Base-by-base conservation (phyloP, 2,329 filamentous ascomycete genomes). In the Fusarium avenaceum region DNA sequence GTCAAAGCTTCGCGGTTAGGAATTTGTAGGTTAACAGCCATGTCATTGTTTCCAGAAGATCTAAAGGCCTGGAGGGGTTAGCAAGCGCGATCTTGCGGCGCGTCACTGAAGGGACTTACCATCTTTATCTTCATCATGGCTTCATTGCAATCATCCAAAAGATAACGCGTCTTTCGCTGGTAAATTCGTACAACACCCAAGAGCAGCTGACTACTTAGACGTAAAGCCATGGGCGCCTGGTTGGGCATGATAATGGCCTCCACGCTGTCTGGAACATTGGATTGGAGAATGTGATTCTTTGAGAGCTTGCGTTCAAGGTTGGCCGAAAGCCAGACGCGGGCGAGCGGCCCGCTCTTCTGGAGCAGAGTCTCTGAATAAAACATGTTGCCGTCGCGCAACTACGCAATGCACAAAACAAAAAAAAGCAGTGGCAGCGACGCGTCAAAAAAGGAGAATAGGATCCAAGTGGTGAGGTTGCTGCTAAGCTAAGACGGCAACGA, bases 231-330 rank as follows among this genome's bases (percentile, higher is more conserved):
- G 30, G 96, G 96, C 42, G 95, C 96, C 81, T 97, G 93, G 69
- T 91, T 92, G 48, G 93, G 93, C 61, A 92, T 93, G 71, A 98
- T 96, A 79, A 99, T 99, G 72, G 94, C 93, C 79, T 93, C 92
- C 70, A 99, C 94, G 80, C 94, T 97, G 82, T 94, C 93, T 75
- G 95, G 92, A 73, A 99, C 92, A 82, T 97, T 96, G 62, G 94
- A 95, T 78, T 97, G 93, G 69, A 99, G 80, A 72, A 98, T 96
- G 76, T 97, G 94, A 68, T 93, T 94, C 83, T 99, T 99, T 73
- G 94, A 97, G 63, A 99, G 89, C 84, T 98, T 99, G 85, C 95
- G 94, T 87, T 98, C 96, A 70, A 98, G 86, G 81, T 98, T 99
- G 83, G 96, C 94, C 32, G 96, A 97, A 65, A 98, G 88, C 96